Evolutionary conservation across 306 rosid genomes (phyloP).

Genomic region (Cucurbita argyrosperma): DNA sequence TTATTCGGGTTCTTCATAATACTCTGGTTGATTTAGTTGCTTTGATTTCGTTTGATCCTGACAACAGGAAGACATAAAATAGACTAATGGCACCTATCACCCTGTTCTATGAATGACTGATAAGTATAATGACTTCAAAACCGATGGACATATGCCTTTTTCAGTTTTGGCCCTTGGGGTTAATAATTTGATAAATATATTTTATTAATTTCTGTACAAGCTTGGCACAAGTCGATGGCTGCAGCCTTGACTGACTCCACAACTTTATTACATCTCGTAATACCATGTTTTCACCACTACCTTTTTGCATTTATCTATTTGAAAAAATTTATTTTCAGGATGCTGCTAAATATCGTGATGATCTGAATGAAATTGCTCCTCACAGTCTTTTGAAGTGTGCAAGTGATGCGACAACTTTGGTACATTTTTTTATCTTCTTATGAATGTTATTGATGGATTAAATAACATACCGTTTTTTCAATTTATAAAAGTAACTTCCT

Average conservation of each 20-base stretch:
- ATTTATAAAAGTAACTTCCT: background rate
- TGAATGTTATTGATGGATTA: background rate
- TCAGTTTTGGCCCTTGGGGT: background rate
- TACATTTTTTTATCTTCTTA: constrained; percentile 16
- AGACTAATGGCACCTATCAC: background rate
- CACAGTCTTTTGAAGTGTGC: constrained; percentile 70
- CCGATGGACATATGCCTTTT: background rate
- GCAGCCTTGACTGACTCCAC: background rate
- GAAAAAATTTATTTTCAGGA: constrained; percentile 31
- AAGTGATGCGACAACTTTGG: constrained; percentile 85
- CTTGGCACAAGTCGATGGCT: background rate
- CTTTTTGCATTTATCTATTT: background rate
- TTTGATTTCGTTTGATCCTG: too few species aligned
- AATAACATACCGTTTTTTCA: background rate
- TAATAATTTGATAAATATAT: background rate
- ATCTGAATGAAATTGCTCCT: constrained; percentile 64
- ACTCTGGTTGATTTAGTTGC: background rate
- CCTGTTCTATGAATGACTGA: background rate
- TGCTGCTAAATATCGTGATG: constrained; percentile 80
- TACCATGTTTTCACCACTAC: background rate
- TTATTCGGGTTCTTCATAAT: background rate
- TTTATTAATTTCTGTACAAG: background rate
- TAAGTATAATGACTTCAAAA: background rate
- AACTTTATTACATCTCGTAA: background rate
- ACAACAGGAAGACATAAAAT: background rate